Evolutionary conservation across 2,329 filamentous ascomycete genomes (phyloP).

Genomic region (Colletotrichum cereale): DNA sequence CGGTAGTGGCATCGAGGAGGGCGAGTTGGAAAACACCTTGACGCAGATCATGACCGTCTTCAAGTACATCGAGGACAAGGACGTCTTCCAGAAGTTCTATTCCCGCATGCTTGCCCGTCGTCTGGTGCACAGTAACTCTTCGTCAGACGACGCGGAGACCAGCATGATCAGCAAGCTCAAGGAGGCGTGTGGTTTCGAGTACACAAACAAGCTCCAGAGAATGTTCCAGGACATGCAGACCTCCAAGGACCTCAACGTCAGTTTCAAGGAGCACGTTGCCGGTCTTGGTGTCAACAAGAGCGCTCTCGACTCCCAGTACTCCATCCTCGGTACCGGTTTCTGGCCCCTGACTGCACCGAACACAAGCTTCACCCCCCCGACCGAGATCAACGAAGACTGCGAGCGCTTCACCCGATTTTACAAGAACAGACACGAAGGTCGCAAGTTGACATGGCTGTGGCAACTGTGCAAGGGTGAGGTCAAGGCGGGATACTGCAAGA

Average conservation of each 20-base stretch:
- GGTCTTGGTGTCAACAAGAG: conserved; percentile 76
- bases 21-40: conserved; percentile 89
- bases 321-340: conserved; percentile 95
- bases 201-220: conserved; percentile 98
- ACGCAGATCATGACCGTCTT: conserved; percentile 99
- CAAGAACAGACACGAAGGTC: conserved; percentile 94
- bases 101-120: conserved; percentile 96
- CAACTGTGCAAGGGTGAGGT: conserved; percentile 98
- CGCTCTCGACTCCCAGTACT: conserved; percentile 87
- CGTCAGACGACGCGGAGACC: conserved; percentile 96
- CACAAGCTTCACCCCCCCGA: conserved; percentile 89
- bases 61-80: conserved; percentile 99
- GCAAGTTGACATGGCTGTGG: conserved; percentile 98
- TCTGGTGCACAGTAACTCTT: conserved; percentile 93
- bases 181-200: conserved; percentile 98
- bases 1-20: conserved; percentile 91
- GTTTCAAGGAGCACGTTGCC: conserved; percentile 83
- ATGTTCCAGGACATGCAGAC: conserved; percentile 99
- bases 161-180: conserved; percentile 99
- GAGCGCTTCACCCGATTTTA: conserved; percentile 94
- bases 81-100: conserved; percentile 99
- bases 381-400: conserved; percentile 86
- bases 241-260: conserved; percentile 93
- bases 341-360: conserved; percentile 92
- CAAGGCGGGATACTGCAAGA: conserved; percentile 92